Evolutionary conservation across 495 filamentous ascomycete genomes (phyloP).

Genomic region (Xanthoparmelia taractica): DNA sequence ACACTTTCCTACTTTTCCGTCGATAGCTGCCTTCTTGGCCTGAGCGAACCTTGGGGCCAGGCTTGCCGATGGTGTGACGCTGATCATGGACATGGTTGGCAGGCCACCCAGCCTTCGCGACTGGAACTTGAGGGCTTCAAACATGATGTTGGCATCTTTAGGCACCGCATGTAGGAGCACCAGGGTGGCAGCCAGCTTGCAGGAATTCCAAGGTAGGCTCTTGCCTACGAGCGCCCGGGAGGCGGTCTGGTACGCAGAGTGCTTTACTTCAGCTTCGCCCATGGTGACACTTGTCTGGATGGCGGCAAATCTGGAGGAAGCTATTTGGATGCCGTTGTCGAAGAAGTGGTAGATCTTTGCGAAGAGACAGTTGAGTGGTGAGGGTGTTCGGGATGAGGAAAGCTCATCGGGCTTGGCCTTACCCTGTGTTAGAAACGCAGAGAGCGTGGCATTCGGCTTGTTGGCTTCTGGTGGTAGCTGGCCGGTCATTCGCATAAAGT

Average conservation of each 20-base stretch:
- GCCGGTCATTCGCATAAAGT: background rate
- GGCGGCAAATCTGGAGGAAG: background rate
- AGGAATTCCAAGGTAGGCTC: background rate
- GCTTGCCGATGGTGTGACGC: background rate
- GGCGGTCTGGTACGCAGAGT: background rate
- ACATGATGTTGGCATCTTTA: background rate
- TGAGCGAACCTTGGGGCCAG: background rate
- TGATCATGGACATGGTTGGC: slow-evolving; percentile 1
- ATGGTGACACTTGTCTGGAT: background rate
- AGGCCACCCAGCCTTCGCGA: background rate
- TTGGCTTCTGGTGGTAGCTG: background rate
- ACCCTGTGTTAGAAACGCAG: too few species aligned
- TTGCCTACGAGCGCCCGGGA: background rate
- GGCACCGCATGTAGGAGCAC: background rate
- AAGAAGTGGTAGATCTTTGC: background rate
- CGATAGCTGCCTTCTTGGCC: background rate
- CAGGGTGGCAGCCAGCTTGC: background rate
- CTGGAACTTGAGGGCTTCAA: background rate
- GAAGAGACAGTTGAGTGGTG: background rate
- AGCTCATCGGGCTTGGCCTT: too few species aligned
- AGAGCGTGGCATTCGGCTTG: background rate
- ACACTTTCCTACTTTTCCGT: slow-evolving; percentile 1
- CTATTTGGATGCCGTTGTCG: background rate
- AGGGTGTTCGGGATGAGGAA: background rate
- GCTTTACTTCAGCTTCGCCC: background rate